phyloP scores from a whole-genome alignment of 768 basidiomycete genomes.

The Paxillus ammoniavirescens region DNA sequence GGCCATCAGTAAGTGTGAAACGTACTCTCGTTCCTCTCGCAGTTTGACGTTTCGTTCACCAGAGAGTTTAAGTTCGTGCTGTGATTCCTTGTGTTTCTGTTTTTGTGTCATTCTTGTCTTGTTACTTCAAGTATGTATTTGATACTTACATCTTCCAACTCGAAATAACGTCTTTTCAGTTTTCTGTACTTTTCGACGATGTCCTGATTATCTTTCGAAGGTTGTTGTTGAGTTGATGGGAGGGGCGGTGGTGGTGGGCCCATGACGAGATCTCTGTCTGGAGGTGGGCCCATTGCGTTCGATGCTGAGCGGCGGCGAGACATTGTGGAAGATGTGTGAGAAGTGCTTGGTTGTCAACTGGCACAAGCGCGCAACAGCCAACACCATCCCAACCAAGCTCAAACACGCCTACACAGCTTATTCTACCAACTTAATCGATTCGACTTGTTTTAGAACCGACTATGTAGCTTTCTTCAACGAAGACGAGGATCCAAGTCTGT shows the following conservation, averaged over 20 bases:
- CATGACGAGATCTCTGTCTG: conserved; percentile 53
- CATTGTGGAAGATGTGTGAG: conserved; percentile 24
- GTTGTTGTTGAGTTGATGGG: conserved; percentile 28
- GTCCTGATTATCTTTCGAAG: conserved; percentile 43
- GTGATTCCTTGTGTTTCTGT: conserved; percentile 61
- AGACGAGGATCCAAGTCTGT: too few species aligned
- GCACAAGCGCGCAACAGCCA: conserved; percentile 22
- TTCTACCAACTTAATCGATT: conserved; percentile 1
- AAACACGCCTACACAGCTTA: conserved; percentile 34
- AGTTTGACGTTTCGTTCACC: conserved; percentile 63
- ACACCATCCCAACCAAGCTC: conserved; percentile 28
- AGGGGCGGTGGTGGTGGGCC: conserved; percentile 42
- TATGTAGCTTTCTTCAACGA: not conserved
- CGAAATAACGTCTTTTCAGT: conserved; percentile 64
- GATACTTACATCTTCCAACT: conserved; percentile 65
- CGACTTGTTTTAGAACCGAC: conserved; percentile 5
- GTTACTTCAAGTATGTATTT: not conserved
- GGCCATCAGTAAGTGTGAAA: conserved; percentile 9
- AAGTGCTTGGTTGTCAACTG: conserved; percentile 15
- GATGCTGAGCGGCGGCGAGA: conserved; percentile 22
- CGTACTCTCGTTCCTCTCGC: conserved; percentile 63
- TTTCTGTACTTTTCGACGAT: conserved; percentile 60
- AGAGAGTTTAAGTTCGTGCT: conserved; percentile 54
- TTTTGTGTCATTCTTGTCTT: not conserved
- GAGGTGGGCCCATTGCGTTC: conserved; percentile 38